These are phyloP conservation scores for Batkoa obscura DNA, from an alignment of 371 early-diverging fungal genomes.

Conservation along the genomic window DNA sequence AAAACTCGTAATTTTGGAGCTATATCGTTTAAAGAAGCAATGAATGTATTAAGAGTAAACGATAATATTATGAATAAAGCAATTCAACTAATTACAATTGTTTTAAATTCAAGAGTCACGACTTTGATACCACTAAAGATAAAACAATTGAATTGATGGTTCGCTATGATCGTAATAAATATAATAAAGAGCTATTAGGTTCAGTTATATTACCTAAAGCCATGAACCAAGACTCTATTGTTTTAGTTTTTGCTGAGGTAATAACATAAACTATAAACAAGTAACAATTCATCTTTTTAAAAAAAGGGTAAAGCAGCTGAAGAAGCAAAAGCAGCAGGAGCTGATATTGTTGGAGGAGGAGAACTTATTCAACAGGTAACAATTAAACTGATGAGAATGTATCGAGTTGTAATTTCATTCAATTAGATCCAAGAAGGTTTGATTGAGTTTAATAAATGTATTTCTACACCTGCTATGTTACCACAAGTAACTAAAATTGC, in stretches of 20 bases:
- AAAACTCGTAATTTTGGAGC: neutral
- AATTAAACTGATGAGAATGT: neutral
- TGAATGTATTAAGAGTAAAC: neutral
- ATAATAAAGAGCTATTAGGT: conserved; percentile 38
- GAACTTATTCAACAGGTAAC: conserved; percentile 39
- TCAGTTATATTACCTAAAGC: conserved; percentile 44
- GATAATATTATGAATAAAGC: too few species aligned
- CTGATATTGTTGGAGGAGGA: conserved; percentile 67
- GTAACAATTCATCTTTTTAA: too few species aligned
- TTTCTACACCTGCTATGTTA: conserved; percentile 76
- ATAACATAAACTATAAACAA: too few species aligned
- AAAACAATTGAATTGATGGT: conserved; percentile 54
- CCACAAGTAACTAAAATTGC: conserved; percentile 78
- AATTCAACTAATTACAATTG: too few species aligned
- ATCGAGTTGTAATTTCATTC: neutral
- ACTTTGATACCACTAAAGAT: too few species aligned
- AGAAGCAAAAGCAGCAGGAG: conserved; percentile 63
- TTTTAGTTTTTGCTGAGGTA: conserved; percentile 68
- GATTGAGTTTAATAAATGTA: conserved; percentile 62
- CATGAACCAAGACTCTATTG: conserved; percentile 33
- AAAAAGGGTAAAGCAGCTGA: conserved; percentile 59
- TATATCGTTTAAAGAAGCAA: neutral
- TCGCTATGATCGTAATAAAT: conserved; percentile 19
- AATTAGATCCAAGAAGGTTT: conserved; percentile 28
- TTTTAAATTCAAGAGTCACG: too few species aligned